phyloP scores from a whole-genome alignment of 176 grass and related monocot species.

The Themeda triandra region DNA sequence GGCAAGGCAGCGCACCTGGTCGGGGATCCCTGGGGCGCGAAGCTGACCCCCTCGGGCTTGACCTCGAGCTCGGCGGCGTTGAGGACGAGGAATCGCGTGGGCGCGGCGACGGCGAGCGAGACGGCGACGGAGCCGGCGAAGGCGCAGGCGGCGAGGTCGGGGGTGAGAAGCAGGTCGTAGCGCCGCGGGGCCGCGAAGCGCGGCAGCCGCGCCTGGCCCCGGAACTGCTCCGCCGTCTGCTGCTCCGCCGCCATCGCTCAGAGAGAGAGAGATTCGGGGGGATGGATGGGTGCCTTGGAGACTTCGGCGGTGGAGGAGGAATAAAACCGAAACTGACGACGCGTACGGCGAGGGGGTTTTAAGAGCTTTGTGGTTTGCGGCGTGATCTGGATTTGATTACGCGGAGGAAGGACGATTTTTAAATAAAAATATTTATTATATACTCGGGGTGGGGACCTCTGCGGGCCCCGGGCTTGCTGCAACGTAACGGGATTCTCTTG shows the following conservation, averaged over 20 bases:
- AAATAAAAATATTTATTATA: too few species aligned
- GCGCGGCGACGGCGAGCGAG: slow-evolving; percentile 38
- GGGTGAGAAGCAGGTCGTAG: slow-evolving; percentile 76
- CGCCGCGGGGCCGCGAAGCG: slow-evolving; percentile 63
- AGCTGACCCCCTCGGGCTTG: slow-evolving; percentile 34
- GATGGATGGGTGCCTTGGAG: too few species aligned
- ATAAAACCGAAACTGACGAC: too few species aligned
- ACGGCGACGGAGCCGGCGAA: slow-evolving; percentile 61
- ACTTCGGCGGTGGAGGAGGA: too few species aligned
- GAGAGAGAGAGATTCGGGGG: too few species aligned
- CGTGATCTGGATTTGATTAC: too few species aligned
- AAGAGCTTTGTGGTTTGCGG: too few species aligned
- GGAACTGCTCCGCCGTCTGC: slow-evolving; percentile 76
- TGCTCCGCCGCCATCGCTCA: slow-evolving; percentile 20
- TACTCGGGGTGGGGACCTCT: too few species aligned
- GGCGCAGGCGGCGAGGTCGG: slow-evolving; percentile 68
- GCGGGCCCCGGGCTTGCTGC: too few species aligned
- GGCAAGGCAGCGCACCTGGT: slow-evolving; percentile 46
- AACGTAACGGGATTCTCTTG: too few species aligned
- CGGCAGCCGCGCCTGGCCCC: slow-evolving; percentile 62
- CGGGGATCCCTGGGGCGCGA: slow-evolving; percentile 37
- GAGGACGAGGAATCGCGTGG: slow-evolving; percentile 75
- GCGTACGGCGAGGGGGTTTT: too few species aligned
- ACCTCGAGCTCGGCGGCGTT: slow-evolving; percentile 78
- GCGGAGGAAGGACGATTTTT: too few species aligned